Evolutionary conservation across 345 rosid species (phyloP).

Genomic region (Populus davidiana): DNA sequence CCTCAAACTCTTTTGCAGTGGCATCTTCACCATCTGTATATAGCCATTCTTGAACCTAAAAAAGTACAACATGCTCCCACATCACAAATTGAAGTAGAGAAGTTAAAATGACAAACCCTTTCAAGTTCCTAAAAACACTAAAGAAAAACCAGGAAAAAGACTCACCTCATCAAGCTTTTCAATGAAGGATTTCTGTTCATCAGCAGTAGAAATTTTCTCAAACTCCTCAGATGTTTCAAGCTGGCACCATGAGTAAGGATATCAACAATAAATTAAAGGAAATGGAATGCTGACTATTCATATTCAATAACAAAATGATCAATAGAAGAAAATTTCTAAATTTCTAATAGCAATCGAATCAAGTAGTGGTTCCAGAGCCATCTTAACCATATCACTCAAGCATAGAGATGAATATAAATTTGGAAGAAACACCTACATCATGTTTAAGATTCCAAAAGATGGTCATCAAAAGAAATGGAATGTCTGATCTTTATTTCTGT

Average conservation of each 20-base stretch:
- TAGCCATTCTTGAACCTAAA: slow-evolving; percentile 96
- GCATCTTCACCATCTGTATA: slow-evolving; percentile 98
- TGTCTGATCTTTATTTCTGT: not conserved
- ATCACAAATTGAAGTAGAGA: slow-evolving; percentile 1
- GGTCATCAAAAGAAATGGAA: not conserved
- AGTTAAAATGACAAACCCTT: not conserved
- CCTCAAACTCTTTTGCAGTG: slow-evolving; percentile 65
- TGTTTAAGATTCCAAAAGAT: not conserved
- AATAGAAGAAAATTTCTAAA: not conserved
- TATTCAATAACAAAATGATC: not conserved
- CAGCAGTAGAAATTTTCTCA: slow-evolving; percentile 65
- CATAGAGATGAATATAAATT: too few relatives aligned
- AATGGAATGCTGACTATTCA: not conserved
- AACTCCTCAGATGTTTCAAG: slow-evolving; percentile 68
- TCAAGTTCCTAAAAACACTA: not conserved
- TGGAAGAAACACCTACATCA: too few relatives aligned
- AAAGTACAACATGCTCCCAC: slow-evolving; percentile 9
- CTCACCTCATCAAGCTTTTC: slow-evolving; percentile 89
- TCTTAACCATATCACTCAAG: not conserved
- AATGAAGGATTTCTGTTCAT: slow-evolving; percentile 72
- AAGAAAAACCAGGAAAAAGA: not conserved
- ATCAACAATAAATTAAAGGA: slow-evolving; percentile 6
- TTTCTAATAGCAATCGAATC: not conserved
- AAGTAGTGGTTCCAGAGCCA: not conserved
- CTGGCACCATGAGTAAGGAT: slow-evolving; percentile 39